Evolutionary conservation across 2,329 filamentous ascomycete genomes (phyloP), one percentile per base, ranked within the genome.

Genomic region (Graphiopsis chlorocephala): DNA sequence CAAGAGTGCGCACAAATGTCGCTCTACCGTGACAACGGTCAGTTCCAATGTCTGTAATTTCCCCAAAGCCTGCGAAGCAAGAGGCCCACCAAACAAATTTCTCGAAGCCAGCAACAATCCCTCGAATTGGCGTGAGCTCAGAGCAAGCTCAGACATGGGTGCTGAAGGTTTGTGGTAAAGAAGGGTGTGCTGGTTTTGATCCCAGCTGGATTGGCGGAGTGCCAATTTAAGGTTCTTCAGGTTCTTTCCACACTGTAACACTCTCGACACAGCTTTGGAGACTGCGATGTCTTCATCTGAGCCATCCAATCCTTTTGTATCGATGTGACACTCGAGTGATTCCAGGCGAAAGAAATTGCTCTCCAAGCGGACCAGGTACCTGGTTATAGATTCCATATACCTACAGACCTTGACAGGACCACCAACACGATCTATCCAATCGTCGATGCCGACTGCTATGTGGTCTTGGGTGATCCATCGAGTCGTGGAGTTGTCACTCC

Each of bases 131-230:
- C n/a, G 50, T 25, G 26, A 53, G n/a, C 17, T 14, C 26, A 25
- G 50, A 53, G 23, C n/a, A 53, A 53, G 50, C 50, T 53, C 26
- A 15, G 4, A 25, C 50, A 15, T 50, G 20, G 47, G 47, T 50
- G 47, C 26, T 29, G 50, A 53, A 14, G 50, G 29, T 7, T 53
- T 7, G 50, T 15, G 50, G 50, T 53, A 53, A 14, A 53, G 50
- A 53, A 53, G 50, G 50, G 50, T 53, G n/a, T 53, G 50, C 50
- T 31, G 10, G 26, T 53, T 25, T 6, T 11, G 26, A 53, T 53
- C 50, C 50, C 50, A 53, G 50, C 50, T 53, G n/a, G 50, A 53
- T 25, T 53, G 10, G 50, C 50, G 50, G 50, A 53, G 50, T 25
- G 50, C 50, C n/a, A 31, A 14, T 14, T 25, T 53, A 25, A 53